Evolutionary conservation across 2,329 filamentous ascomycete genomes (phyloP), one percentile per base, ranked within the genome.

Genomic region (Cyclaneusma minus): DNA sequence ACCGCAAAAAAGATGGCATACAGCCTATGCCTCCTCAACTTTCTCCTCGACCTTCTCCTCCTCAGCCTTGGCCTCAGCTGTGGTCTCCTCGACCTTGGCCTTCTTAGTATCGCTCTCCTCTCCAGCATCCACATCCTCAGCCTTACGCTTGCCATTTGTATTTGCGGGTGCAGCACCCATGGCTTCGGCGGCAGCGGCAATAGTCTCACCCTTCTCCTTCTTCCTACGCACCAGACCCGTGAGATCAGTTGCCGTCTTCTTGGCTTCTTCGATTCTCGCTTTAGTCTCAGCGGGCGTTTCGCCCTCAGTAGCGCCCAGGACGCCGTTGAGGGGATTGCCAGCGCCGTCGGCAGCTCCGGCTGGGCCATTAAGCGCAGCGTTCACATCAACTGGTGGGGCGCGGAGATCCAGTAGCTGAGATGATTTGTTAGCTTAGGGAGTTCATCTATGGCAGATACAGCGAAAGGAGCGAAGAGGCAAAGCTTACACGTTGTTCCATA

Each of bases 401-500:
- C 67, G 67, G 17, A 87, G 62, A 30, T 89, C 81, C 22, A 64
- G 54, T 17, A 87, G 67, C 62, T 77, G 36, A 21, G 21, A n/a
- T 8, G 16, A 6, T 14, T 16, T 15, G 18, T 28, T 31, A 34
- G 29, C 29, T 45, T 38, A 44, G 31, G 35, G 24, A 19, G 15
- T 16, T 3, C 20, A 19, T 14, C 11, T 16, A 24, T 22, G 1
- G 21, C 9, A 13, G 20, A 24, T 19, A 29, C 32, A 23, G 7
- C 21, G 27, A 4, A 14, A 30, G 8, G 16, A 20, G 33, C 30
- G 35, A 37, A 29, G n/a, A n/a, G n/a, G n/a, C n/a, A n/a, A n/a
- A n/a, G 52, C 66, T 51, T 55, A 79, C 70, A 37, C 79, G 62
- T 46, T 75, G 67, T 53, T 83, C 72, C 68, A 89, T 81, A 38